phyloP scores from a whole-genome alignment of 2,329 filamentous ascomycete genomes.

The Graphium sp. region DNA sequence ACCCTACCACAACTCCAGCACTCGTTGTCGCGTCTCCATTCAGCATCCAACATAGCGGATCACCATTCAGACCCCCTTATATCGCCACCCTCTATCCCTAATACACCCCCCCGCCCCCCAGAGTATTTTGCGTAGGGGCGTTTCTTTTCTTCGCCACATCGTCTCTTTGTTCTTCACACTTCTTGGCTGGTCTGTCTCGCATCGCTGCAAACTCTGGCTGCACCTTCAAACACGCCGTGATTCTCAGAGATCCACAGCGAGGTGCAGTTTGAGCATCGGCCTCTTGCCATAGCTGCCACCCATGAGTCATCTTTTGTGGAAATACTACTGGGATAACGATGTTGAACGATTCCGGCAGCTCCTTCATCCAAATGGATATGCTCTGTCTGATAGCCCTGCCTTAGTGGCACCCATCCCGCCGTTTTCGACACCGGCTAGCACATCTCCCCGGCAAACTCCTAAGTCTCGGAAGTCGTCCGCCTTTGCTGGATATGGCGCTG shows the following conservation, averaged over 20 bases:
- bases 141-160: too few species aligned
- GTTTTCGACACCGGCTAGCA: slow-evolving; percentile 20
- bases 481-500: slow-evolving; percentile 29
- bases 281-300: slow-evolving; percentile 23
- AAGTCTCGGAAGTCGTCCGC: slow-evolving; percentile 37
- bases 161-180: too few species aligned
- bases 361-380: too few species aligned
- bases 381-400: slow-evolving; percentile 60
- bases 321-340: slow-evolving; percentile 93
- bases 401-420: too few species aligned
- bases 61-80: too few species aligned
- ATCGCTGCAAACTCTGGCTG: slow-evolving; percentile 11
- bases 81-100: too few species aligned
- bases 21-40: too few species aligned
- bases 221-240: slow-evolving; percentile 89
- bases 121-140: too few species aligned
- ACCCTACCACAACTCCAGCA: too few species aligned
- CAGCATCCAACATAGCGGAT: too few species aligned
- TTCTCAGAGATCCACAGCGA: slow-evolving; percentile 74
- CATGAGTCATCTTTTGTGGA: slow-evolving; percentile 97
- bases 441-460: slow-evolving; percentile 28
- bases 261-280: slow-evolving; percentile 48
- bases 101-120: too few species aligned
- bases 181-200: slow-evolving; percentile 2
- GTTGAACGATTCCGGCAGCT: slow-evolving; percentile 71